Percentiles rank a stretch among this genome's conserved stretches.
Evolutionary conservation across 192 early-diverging fungal species (phyloP).

Genomic region (Coemansia sp.): DNA sequence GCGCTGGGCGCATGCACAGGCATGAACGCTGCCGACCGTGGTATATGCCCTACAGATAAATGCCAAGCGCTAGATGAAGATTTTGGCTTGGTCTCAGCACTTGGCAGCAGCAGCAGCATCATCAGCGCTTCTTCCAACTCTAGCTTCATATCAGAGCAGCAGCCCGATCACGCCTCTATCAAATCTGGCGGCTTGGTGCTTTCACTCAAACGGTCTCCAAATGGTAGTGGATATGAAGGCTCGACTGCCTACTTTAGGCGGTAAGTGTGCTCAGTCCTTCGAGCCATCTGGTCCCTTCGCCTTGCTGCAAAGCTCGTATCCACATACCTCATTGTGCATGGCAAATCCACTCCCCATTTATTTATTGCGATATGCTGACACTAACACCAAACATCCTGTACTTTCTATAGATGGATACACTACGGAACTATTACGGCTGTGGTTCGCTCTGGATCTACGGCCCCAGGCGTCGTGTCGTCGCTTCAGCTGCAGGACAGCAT

Average conservation of each 20-base stretch:
- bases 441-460: conserved; percentile 60
- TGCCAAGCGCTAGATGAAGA: conserved; percentile 22
- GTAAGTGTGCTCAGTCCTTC: conserved; percentile 9
- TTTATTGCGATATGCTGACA: background rate
- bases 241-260: conserved; percentile 46
- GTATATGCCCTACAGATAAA: conserved; percentile 33
- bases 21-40: conserved; percentile 45
- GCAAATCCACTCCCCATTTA: background rate
- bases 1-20: conserved; percentile 58
- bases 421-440: conserved; percentile 63
- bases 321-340: background rate
- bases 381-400: background rate
- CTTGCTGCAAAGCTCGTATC: background rate
- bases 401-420: conserved; percentile 55
- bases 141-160: conserved; percentile 60
- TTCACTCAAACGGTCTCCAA: conserved; percentile 49
- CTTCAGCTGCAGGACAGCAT: conserved; percentile 61
- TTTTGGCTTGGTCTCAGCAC: conserved; percentile 21
- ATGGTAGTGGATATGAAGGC: conserved; percentile 51
- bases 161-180: conserved; percentile 52
- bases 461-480: conserved; percentile 63
- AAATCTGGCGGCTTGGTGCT: conserved; percentile 49
- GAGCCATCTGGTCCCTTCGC: background rate
- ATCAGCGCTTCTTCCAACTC: conserved; percentile 17
- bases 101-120: conserved; percentile 8